These are phyloP conservation scores for Penicilliopsis zonata DNA, from an alignment of 495 filamentous ascomycete genomes.

Conservation along the genomic window DNA sequence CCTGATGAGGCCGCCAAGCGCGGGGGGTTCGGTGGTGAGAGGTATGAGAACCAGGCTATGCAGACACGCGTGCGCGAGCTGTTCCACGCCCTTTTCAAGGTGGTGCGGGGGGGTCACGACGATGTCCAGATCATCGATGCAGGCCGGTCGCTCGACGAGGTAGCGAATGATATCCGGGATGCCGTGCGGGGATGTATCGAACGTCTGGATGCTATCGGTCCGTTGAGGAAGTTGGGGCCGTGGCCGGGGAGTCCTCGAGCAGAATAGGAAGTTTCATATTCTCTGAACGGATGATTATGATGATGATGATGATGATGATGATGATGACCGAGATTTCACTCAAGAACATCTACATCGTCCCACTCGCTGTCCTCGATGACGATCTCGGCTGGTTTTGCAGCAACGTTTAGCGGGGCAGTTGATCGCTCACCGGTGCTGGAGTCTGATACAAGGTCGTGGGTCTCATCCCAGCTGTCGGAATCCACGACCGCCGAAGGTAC, in stretches of 20 bases:
- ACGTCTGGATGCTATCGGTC: slow-evolving; percentile 20
- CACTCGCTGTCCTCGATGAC: slow-evolving; percentile 55
- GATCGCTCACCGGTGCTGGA: slow-evolving; percentile 10
- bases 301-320: too few relatives aligned
- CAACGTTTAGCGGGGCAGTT: slow-evolving; percentile 6
- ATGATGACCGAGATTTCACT: too few relatives aligned
- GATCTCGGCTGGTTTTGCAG: slow-evolving; percentile 17
- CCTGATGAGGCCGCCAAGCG: slow-evolving; percentile 58
- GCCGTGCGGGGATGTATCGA: slow-evolving; percentile 38
- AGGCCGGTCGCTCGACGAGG: slow-evolving; percentile 37
- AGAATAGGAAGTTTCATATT: too few relatives aligned
- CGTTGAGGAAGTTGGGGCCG: slow-evolving; percentile 28
- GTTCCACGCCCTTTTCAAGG: slow-evolving; percentile 41
- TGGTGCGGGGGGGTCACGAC: slow-evolving; percentile 20
- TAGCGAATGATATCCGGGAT: slow-evolving; percentile 45
- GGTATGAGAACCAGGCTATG: slow-evolving; percentile 79
- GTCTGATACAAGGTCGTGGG: slow-evolving; percentile 23
- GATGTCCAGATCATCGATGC: slow-evolving; percentile 39
- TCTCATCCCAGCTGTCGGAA: slow-evolving; percentile 24
- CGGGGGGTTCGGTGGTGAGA: slow-evolving; percentile 77
- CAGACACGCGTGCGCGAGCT: slow-evolving; percentile 66
- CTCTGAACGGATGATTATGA: too few relatives aligned
- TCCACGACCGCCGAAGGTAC: too few relatives aligned
- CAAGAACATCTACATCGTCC: slow-evolving; percentile 36
- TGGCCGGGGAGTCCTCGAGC: slow-evolving; percentile 15